Base-by-base conservation (phyloP, 2,329 filamentous ascomycete species). In the Akanthomyces muscarius region DNA sequence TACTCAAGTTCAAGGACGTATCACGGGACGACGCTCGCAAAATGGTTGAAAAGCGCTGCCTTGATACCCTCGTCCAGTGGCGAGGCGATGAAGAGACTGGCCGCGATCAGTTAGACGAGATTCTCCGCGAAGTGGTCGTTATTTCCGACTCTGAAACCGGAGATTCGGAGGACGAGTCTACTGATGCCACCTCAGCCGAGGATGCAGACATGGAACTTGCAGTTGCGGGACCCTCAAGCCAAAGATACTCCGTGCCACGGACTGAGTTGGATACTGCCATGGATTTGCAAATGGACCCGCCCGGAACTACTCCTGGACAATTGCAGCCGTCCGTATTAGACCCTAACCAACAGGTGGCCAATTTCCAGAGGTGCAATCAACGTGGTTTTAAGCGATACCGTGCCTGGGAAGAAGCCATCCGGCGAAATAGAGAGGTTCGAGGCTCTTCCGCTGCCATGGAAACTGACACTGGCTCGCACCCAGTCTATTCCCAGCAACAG, bases 51-150 rank as follows among this genome's bases (percentile, higher is more conserved):
- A 74, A 79, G 38, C 75, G 86, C 16, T 89, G 86, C 66, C 76
- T 89, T 52, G 86, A 88, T 67, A 78, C 86, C 60, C 82, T 89
- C 72, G 83, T 88, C 78, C 88, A 88, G 82, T 89, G 86, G 86
- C 86, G 86, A 76, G 86, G 86, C 62, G 86, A 89, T 68, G 86
- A 89, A 72, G 86, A 89, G 71, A 88, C 83, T 21, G 86, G 86
- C 30, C 83, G 86, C 55, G 86, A 89, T 68, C 84, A 88, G 71
- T 79, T 89, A 18, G 86, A 89, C 64, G 86, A 89, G 70, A 87
- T 89, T 63, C 76, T 89, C 41, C 80, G 84, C 57, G 86, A 89
- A 72, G 84, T 89, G 13, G 84, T 89, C 60, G 82, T 88, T 68
- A 87, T 89, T 51, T 86, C 84, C n/a, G 84, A 86, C 67, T 80